Conservation (phyloP, 176 grass and related monocot genomes). For the Melocanna baccifera region DNA sequence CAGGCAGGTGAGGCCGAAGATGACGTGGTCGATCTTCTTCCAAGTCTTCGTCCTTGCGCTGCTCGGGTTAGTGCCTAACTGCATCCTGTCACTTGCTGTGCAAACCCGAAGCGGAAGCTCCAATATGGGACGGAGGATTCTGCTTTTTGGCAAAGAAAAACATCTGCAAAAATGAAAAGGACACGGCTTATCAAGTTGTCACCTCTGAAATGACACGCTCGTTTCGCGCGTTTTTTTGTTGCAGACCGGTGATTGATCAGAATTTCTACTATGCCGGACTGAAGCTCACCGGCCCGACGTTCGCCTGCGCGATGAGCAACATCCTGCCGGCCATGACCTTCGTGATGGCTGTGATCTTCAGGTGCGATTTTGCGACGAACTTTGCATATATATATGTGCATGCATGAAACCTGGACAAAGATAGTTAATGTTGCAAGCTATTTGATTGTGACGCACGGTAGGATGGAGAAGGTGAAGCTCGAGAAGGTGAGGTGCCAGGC, state of each 20-base stretch:
- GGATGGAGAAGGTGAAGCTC: conserved; percentile 90
- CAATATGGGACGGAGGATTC: not conserved
- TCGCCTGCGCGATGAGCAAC: conserved; percentile 96
- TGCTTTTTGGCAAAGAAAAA: no score
- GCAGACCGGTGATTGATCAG: conserved; percentile 89
- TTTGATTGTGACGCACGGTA: not conserved
- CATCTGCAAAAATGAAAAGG: no score
- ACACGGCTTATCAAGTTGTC: no score
- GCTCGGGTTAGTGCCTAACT: conserved; percentile 57
- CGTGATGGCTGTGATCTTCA: conserved; percentile 79
- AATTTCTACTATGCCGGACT: conserved; percentile 87
- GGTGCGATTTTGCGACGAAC: conserved; percentile 26
- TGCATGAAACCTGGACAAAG: not conserved
- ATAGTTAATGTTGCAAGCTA: not conserved
- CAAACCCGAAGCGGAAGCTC: not conserved
- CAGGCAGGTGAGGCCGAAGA: conserved; percentile 80
- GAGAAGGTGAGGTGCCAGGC: conserved; percentile 74
- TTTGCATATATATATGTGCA: not conserved
- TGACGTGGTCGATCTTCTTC: conserved; percentile 74
- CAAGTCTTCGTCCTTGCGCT: conserved; percentile 81
- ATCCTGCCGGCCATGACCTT: conserved; percentile 96
- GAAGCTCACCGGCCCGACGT: conserved; percentile 81
- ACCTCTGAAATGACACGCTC: not conserved
- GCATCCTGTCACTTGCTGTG: not conserved
- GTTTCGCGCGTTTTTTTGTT: not conserved